Evolutionary conservation across 805 yeast genomes (phyloP).

Genomic region (Metschnikowia cubensis): DNA sequence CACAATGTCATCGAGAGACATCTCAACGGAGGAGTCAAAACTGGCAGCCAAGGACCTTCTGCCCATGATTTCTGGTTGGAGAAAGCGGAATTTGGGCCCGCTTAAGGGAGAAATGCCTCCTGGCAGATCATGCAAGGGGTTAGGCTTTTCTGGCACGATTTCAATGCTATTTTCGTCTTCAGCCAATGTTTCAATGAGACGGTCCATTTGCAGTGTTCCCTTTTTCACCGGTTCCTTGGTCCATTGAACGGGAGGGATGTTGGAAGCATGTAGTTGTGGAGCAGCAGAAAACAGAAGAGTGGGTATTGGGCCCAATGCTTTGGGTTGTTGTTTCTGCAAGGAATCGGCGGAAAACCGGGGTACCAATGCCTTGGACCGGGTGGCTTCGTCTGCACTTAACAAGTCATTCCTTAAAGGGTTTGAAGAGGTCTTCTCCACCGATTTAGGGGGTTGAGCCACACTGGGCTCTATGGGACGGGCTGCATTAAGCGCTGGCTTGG

Average conservation of each 20-base stretch:
- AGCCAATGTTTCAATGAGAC: conserved; percentile 19
- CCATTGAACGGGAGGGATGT: conserved; percentile 11
- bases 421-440: background rate
- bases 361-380: conserved; percentile 20
- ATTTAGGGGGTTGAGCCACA: background rate
- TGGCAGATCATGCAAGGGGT: conserved; percentile 13
- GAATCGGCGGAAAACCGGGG: conserved; percentile 25
- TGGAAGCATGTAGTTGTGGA: conserved; percentile 20
- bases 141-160: conserved; percentile 36
- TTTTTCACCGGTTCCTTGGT: conserved; percentile 29
- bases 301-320: background rate
- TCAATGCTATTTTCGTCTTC: conserved; percentile 46
- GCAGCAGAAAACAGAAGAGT: conserved; percentile 7
- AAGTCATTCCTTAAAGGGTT: conserved; percentile 13
- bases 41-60: conserved; percentile 9
- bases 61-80: conserved; percentile 22
- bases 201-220: conserved; percentile 5
- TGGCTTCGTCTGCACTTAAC: conserved; percentile 19
- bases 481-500: background rate
- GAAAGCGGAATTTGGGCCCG: conserved; percentile 16
- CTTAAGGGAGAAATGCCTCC: conserved; percentile 28
- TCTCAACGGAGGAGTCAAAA: conserved; percentile 22
- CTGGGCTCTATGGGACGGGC: background rate
- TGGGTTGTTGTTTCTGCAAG: conserved; percentile 18
- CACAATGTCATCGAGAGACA: conserved; percentile 10